A percentile compares a stretch with the other conserved stretches of the same genome.
Evolutionary conservation across 148 eudicot species (phyloP).

Genomic region (Diospyros lotus): DNA sequence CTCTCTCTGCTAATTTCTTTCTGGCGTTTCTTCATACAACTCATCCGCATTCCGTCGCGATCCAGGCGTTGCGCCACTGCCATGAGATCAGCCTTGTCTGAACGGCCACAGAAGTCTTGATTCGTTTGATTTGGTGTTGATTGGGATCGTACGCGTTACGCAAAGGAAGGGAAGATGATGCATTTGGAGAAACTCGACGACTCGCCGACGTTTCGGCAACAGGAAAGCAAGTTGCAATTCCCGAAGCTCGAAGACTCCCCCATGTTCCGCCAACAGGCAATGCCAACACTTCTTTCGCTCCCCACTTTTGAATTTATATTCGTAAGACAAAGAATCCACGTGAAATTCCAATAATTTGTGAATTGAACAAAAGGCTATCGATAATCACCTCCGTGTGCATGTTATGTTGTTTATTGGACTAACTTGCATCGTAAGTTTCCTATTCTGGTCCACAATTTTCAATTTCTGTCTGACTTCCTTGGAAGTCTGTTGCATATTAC

Average conservation of each 20-base stretch:
- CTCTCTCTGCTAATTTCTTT: not conserved
- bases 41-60: not conserved
- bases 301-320: not conserved
- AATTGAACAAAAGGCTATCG: not conserved
- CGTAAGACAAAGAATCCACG: not conserved
- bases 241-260: slow-evolving; percentile 21
- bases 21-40: not conserved
- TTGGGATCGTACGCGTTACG: not conserved
- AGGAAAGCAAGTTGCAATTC: slow-evolving; percentile 14
- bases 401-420: no score
- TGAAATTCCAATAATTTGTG: not conserved
- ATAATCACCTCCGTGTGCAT: not conserved
- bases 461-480: no score
- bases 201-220: slow-evolving; percentile 15
- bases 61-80: not conserved
- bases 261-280: slow-evolving; percentile 24
- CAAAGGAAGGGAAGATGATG: slow-evolving; percentile 1
- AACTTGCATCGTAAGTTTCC: no score
- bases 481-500: no score
- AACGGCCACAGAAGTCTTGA: not conserved
- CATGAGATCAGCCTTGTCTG: not conserved
- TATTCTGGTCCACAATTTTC: no score
- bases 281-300: no score
- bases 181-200: slow-evolving; percentile 1
- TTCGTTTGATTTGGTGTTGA: not conserved